A percentile compares a stretch with the other conserved stretches of the same genome.
These are phyloP conservation scores for Bassia scoparia DNA, from an alignment of 148 eudicot genomes.

Conservation along the genomic window DNA sequence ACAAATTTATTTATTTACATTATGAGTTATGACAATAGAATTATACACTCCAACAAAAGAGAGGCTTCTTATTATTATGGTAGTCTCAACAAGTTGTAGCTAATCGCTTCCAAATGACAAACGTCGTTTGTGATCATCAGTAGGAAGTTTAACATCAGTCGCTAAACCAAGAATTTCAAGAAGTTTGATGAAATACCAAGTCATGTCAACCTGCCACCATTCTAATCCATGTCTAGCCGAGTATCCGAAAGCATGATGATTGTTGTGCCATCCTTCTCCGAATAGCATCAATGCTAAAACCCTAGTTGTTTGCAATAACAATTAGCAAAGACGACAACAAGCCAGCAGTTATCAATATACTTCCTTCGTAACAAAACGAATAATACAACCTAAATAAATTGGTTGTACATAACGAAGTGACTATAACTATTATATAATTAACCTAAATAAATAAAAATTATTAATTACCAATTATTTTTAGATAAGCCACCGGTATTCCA, in stretches of 20 bases:
- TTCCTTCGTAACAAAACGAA: no score
- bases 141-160: slow-evolving; percentile 63
- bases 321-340: no score
- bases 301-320: slow-evolving; percentile 29
- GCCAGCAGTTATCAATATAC: no score
- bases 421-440: no score
- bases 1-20: no score
- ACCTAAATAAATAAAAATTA: not conserved
- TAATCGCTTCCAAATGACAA: slow-evolving; percentile 30
- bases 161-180: slow-evolving; percentile 67
- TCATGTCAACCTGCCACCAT: slow-evolving; percentile 92
- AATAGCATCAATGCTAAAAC: slow-evolving; percentile 67
- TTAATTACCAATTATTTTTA: slow-evolving; percentile 56
- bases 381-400: not conserved
- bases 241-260: slow-evolving; percentile 78
- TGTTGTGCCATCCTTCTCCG: slow-evolving; percentile 97
- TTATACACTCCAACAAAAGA: no score
- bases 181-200: slow-evolving; percentile 58
- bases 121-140: slow-evolving; percentile 42
- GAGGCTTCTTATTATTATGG: no score
- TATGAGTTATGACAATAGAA: no score
- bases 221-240: slow-evolving; percentile 80
- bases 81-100: no score
- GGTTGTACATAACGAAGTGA: no score
- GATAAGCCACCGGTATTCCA: slow-evolving; percentile 69